Conservation (phyloP, 306 rosid genomes). For the Vachellia collinsii region DNA sequence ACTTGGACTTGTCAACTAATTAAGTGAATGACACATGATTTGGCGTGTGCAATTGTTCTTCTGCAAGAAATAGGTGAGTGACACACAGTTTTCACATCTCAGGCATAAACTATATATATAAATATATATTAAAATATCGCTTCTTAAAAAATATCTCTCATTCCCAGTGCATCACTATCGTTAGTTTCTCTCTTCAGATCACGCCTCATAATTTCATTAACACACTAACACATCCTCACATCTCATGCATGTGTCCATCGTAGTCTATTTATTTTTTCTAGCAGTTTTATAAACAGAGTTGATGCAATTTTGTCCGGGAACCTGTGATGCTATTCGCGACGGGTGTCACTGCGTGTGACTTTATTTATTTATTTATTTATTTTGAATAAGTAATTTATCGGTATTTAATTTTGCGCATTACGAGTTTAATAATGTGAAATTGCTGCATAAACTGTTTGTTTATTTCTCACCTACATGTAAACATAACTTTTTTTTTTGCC, state of each 20-base stretch:
- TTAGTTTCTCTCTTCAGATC: not conserved
- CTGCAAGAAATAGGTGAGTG: not conserved
- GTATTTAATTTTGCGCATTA: not conserved
- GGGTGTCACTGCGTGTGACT: not conserved
- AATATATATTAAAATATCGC: not conserved
- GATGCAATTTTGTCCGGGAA: not conserved
- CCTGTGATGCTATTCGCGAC: not conserved
- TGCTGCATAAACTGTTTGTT: not conserved
- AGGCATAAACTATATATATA: not conserved
- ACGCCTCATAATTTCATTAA: not conserved
- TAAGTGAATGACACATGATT: not conserved
- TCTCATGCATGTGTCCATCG: not conserved
- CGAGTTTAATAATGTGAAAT: not conserved
- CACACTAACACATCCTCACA: not conserved
- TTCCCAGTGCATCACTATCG: not conserved
- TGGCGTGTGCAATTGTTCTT: not conserved
- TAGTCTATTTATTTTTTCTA: not conserved
- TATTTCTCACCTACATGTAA: not conserved
- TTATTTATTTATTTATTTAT: not conserved
- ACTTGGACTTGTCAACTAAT: slow-evolving; percentile 10
- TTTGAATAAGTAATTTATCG: not conserved
- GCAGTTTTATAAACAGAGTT: not conserved
- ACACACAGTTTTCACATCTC: not conserved
- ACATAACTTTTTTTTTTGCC: no score
- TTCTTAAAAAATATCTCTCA: not conserved